Evolutionary conservation across 331 rosid genomes (phyloP).

Genomic region (Stylosanthes scabra): DNA sequence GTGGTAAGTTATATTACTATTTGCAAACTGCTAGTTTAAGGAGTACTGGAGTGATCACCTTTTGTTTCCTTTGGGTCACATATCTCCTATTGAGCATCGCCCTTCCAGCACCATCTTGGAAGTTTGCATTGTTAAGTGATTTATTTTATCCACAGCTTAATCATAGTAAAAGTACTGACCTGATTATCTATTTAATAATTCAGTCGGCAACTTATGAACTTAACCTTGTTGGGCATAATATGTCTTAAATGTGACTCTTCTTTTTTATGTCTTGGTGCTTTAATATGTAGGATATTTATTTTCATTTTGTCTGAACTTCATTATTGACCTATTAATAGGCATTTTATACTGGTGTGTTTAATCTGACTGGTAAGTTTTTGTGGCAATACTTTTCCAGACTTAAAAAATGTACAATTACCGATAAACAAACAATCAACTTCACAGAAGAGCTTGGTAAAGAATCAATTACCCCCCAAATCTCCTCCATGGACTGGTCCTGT

Average conservation of each 20-base stretch:
- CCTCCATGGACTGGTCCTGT: constrained; percentile 57
- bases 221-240: not conserved
- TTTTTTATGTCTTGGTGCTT: constrained; percentile 4
- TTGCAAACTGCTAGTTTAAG: constrained; percentile 30
- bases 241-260: constrained; percentile 9
- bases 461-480: constrained; percentile 54
- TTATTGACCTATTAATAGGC: not conserved
- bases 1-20: constrained; percentile 57
- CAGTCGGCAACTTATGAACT: not conserved
- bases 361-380: constrained; percentile 48
- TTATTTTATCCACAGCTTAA: constrained; percentile 16
- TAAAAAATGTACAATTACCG: constrained; percentile 50
- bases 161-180: not conserved
- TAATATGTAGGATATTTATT: not conserved
- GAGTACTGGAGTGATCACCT: not conserved
- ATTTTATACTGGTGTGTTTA: constrained; percentile 10
- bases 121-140: constrained; percentile 4
- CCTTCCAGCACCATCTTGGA: constrained; percentile 13
- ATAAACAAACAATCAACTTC: constrained; percentile 45
- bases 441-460: constrained; percentile 56
- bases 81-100: constrained; percentile 1
- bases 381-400: constrained; percentile 49
- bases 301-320: constrained; percentile 10
- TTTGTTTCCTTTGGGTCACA: not conserved
- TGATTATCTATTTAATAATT: constrained; percentile 2